Base-by-base conservation (phyloP, 2,329 filamentous ascomycete genomes). In the Alternaria panax region DNA sequence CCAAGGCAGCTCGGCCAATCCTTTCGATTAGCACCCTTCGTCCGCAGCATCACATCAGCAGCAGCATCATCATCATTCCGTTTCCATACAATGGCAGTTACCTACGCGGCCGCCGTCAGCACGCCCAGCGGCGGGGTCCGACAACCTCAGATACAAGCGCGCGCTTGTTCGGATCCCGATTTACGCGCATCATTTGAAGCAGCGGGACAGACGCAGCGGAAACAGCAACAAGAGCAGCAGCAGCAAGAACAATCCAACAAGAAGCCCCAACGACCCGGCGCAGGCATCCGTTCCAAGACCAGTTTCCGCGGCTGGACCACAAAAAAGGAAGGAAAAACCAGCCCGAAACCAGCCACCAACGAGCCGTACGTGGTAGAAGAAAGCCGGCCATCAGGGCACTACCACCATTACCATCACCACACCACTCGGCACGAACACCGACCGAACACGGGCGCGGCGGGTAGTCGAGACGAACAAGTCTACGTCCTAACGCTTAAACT, bases 401-500 rank as follows among this genome's bases (percentile, higher is more conserved):
- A 57, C 12, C 51, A n/a, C n/a, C n/a, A n/a, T n/a, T n/a, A n/a
- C n/a, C n/a, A n/a, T n/a, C n/a, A n/a, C n/a, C n/a, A n/a, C n/a
- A n/a, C n/a, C n/a, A n/a, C 64, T 4, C 60, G 67, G 4, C 51
- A 63, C 4, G 64, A 70, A 40, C 71, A 77, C 53, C 67, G 57
- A 18, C 78, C 79, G 0, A 75, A 75, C 16, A 79, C 77, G 5
- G 60, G 75, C 16, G 78, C 77, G 5, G 60, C 58, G 3, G 48
- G 56, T 3, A 50, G 56, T 3, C 60, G 67, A 3, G 77, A 80
- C 51, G 69, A 77, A 18, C 48, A 67, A 27, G 76, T 81, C 57
- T 82, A 82, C 63, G 75, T 82, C 12, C 70, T 83, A 7, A 83
- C 80, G 5, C 69, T 83, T 7, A 71, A 74, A 42, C 76, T 80